Conservation (phyloP, 805 yeast species). For the Sugiyamaella boreocaroliniensis region DNA sequence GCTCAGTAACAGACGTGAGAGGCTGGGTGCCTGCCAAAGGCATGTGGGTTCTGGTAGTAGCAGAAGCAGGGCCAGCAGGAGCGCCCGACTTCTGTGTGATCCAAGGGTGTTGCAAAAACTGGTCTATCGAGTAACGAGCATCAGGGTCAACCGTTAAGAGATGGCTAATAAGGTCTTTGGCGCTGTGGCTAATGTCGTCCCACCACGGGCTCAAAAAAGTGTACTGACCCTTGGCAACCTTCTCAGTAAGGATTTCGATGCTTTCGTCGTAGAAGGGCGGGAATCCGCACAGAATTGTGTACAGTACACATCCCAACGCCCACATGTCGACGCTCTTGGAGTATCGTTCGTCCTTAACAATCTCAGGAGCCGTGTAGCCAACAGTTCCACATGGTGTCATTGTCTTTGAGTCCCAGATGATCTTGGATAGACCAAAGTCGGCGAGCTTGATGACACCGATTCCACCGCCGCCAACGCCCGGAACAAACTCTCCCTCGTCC, state of each 20-base stretch:
- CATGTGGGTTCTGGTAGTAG: slow-evolving; percentile 19
- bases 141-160: slow-evolving; percentile 67
- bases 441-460: slow-evolving; percentile 87
- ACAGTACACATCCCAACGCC: slow-evolving; percentile 95
- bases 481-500: slow-evolving; percentile 82
- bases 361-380: slow-evolving; percentile 97
- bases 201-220: slow-evolving; percentile 80
- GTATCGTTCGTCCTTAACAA: slow-evolving; percentile 86
- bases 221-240: slow-evolving; percentile 73
- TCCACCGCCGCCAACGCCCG: slow-evolving; percentile 86
- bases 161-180: slow-evolving; percentile 61
- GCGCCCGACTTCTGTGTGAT: slow-evolving; percentile 34
- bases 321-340: slow-evolving; percentile 97
- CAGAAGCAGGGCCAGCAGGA: slow-evolving; percentile 19
- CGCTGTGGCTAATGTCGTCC: slow-evolving; percentile 69
- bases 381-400: slow-evolving; percentile 99
- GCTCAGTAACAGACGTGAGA: background rate
- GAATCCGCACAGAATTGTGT: slow-evolving; percentile 90
- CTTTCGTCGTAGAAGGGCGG: slow-evolving; percentile 93
- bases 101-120: slow-evolving; percentile 75
- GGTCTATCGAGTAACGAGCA: slow-evolving; percentile 61
- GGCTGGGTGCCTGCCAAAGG: slow-evolving; percentile 10
- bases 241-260: slow-evolving; percentile 64
- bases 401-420: slow-evolving; percentile 79
- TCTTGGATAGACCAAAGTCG: slow-evolving; percentile 91